Conservation (phyloP, 495 filamentous ascomycete genomes). For the Annulohypoxylon moriforme region DNA sequence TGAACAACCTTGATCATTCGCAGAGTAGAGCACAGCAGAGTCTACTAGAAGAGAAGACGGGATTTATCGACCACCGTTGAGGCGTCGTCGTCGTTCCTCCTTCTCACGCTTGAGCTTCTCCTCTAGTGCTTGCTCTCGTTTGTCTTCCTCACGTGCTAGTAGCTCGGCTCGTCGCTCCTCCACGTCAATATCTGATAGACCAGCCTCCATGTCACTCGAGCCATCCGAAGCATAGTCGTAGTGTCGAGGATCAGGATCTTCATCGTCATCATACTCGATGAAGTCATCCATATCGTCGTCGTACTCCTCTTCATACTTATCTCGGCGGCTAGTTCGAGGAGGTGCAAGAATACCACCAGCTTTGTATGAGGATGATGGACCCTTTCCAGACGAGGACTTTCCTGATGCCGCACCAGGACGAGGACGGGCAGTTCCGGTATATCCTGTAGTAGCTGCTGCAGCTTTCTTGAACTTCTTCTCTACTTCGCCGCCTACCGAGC, state of each 20-base stretch:
- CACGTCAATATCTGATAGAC: slow-evolving; percentile 66
- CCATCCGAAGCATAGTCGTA: slow-evolving; percentile 61
- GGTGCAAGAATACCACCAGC: slow-evolving; percentile 46
- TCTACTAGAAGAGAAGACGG: background rate
- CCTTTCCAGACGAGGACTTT: slow-evolving; percentile 45
- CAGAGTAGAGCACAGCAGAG: too few relatives aligned
- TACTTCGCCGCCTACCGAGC: slow-evolving; percentile 35
- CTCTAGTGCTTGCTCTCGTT: slow-evolving; percentile 58
- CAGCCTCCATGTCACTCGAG: slow-evolving; percentile 73
- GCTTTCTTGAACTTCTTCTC: slow-evolving; percentile 69
- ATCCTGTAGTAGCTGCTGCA: slow-evolving; percentile 66
- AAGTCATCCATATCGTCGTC: slow-evolving; percentile 64
- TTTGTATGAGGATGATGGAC: slow-evolving; percentile 38
- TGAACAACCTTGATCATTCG: background rate
- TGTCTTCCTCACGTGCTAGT: slow-evolving; percentile 64
- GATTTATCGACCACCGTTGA: slow-evolving; percentile 35
- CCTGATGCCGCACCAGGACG: slow-evolving; percentile 49
- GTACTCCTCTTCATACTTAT: slow-evolving; percentile 65
- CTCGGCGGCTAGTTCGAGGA: slow-evolving; percentile 49
- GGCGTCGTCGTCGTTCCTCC: slow-evolving; percentile 55
- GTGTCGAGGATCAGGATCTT: slow-evolving; percentile 55
- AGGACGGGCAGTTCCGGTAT: slow-evolving; percentile 66
- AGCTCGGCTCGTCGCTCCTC: slow-evolving; percentile 65
- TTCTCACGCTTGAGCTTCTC: slow-evolving; percentile 58
- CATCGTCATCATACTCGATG: slow-evolving; percentile 66